Conservation (phyloP, 2,329 filamentous ascomycete genomes). For the Xylaria hypoxylon region DNA sequence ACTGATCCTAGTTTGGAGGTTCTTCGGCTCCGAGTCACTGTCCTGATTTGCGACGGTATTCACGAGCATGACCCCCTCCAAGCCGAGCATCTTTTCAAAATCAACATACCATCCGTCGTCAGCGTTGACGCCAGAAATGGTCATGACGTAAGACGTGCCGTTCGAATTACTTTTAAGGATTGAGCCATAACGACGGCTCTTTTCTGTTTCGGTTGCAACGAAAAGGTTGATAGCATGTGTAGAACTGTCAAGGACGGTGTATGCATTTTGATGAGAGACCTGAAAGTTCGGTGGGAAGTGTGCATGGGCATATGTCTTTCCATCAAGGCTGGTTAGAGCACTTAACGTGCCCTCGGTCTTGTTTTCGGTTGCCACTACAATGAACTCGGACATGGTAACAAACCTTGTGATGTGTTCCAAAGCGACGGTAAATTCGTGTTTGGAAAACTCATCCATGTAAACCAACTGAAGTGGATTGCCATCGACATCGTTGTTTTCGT, state of each 20-base stretch:
- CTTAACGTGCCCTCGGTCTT: conserved; percentile 75
- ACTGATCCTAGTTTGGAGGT: conserved; percentile 89
- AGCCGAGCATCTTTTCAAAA: conserved; percentile 92
- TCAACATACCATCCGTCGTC: conserved; percentile 84
- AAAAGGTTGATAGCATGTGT: conserved; percentile 96
- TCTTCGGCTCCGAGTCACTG: conserved; percentile 76
- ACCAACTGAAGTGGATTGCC: conserved; percentile 75
- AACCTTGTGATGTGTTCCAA: conserved; percentile 83
- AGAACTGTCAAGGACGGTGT: conserved; percentile 94
- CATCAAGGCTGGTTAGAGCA: conserved; percentile 87
- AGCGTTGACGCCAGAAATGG: conserved; percentile 83
- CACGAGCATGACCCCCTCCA: conserved; percentile 90
- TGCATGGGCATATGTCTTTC: conserved; percentile 81
- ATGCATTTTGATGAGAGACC: conserved; percentile 81
- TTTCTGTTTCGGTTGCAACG: conserved; percentile 78
- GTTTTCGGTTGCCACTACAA: conserved; percentile 84
- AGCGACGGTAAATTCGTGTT: conserved; percentile 69
- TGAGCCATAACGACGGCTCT: conserved; percentile 78
- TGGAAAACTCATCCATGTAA: conserved; percentile 83
- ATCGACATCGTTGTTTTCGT: conserved; percentile 70
- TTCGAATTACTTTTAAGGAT: conserved; percentile 99
- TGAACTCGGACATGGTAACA: conserved; percentile 96
- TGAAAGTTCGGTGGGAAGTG: conserved; percentile 88
- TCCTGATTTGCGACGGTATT: conserved; percentile 84
- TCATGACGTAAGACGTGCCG: conserved; percentile 92